A percentile compares a stretch with the other conserved stretches of the same genome.
phyloP scores from a whole-genome alignment of 305 asterid genomes.

The Ilex paraguariensis region DNA sequence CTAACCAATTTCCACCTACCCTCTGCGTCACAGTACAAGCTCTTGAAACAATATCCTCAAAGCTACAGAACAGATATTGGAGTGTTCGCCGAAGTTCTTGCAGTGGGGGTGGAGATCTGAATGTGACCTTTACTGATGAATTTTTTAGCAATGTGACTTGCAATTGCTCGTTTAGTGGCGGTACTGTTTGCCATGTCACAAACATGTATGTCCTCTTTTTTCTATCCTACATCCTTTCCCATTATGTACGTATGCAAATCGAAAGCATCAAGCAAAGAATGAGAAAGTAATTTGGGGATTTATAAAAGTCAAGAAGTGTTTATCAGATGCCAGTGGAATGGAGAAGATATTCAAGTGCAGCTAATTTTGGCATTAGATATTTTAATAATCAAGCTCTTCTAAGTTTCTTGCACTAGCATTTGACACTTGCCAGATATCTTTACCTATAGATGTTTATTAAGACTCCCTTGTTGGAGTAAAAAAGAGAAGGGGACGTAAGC shows the following conservation, averaged over 20 bases:
- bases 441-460: too few relatives aligned
- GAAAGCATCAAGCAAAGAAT: background rate
- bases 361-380: too few relatives aligned
- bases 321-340: background rate
- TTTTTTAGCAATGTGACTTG: conserved; percentile 41
- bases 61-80: conserved; percentile 54
- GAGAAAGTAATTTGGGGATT: background rate
- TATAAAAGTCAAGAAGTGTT: background rate
- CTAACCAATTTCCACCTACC: background rate
- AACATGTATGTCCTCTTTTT: conserved; percentile 44
- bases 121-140: conserved; percentile 15
- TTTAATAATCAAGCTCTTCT: background rate
- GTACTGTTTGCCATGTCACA: conserved; percentile 68
- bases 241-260: background rate
- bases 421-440: too few relatives aligned
- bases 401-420: too few relatives aligned
- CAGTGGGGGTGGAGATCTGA: conserved; percentile 30
- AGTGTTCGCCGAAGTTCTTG: conserved; percentile 47
- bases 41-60: conserved; percentile 55
- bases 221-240: background rate
- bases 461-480: too few relatives aligned
- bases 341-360: background rate
- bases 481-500: too few relatives aligned
- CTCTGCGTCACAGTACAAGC: conserved; percentile 37
- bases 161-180: conserved; percentile 46